These are phyloP conservation scores for Penicillium dipodomyicola DNA, from an alignment of 495 filamentous ascomycete species.

Conservation along the genomic window DNA sequence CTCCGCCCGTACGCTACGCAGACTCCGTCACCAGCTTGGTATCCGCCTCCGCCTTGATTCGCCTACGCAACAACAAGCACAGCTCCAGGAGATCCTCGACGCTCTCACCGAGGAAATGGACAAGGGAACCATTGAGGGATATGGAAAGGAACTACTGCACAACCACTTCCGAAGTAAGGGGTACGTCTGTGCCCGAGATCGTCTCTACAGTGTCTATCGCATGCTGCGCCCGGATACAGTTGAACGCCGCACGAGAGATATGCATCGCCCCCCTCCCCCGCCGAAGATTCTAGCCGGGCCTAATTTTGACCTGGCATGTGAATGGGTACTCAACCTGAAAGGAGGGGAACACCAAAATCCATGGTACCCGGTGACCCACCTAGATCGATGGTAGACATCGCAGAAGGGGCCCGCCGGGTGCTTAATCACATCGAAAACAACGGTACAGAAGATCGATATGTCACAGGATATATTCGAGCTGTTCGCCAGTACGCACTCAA, in stretches of 20 bases:
- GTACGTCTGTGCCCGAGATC: slow-evolving; percentile 15
- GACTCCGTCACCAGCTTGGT: slow-evolving; percentile 7
- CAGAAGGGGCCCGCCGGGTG: no score
- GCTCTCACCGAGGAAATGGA: slow-evolving; percentile 9
- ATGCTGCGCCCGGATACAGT: slow-evolving; percentile 16
- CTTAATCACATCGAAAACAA: no score
- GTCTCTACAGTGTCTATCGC: slow-evolving; percentile 16
- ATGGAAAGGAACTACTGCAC: slow-evolving; percentile 17
- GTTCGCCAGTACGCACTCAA: no score
- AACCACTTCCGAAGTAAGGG: slow-evolving; percentile 16
- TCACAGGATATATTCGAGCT: no score
- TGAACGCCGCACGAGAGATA: slow-evolving; percentile 10
- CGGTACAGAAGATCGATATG: no score
- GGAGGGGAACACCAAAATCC: no score
- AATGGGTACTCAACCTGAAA: slow-evolving; percentile 22
- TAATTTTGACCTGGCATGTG: slow-evolving; percentile 25
- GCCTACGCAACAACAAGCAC: slow-evolving; percentile 6
- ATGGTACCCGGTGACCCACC: no score
- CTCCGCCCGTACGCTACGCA: slow-evolving; percentile 8
- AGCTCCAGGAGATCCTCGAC: slow-evolving; percentile 8
- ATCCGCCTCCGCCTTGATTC: slow-evolving; percentile 12
- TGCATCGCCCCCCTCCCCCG: slow-evolving; percentile 14
- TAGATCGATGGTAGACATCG: no score
- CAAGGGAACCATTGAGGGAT: slow-evolving; percentile 18
- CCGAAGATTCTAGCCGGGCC: slow-evolving; percentile 22